A percentile compares a stretch with the other conserved stretches of the same genome.
Evolutionary conservation across 176 grass and related monocot genomes (phyloP).

Genomic region (Saccharum spontaneum): DNA sequence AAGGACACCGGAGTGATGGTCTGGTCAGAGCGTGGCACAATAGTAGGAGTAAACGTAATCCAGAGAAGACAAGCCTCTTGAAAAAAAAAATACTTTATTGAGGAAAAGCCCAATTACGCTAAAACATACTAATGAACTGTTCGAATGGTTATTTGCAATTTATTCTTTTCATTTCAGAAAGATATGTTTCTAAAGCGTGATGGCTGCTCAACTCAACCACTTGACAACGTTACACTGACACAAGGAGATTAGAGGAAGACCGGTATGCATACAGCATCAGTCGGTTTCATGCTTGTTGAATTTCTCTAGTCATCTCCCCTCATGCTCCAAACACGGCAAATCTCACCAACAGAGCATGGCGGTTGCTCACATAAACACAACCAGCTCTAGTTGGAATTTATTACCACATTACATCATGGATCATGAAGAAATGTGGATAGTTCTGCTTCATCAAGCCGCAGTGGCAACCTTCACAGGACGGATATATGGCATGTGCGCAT

Average conservation of each 20-base stretch:
- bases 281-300: not conserved
- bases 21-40: not conserved
- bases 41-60: not conserved
- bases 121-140: not conserved
- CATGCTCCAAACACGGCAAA: slow-evolving; percentile 3
- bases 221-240: not conserved
- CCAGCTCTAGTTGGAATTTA: not conserved
- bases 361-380: not conserved
- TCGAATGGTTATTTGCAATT: not conserved
- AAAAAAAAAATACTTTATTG: not conserved
- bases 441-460: not conserved
- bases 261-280: not conserved
- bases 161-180: not conserved
- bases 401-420: not conserved
- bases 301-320: not conserved
- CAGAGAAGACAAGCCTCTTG: not conserved
- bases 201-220: not conserved
- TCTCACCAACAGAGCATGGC: not conserved
- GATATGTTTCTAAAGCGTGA: not conserved
- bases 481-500: slow-evolving; percentile 13
- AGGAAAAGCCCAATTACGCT: not conserved
- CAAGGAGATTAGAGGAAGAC: not conserved
- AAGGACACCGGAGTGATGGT: not conserved
- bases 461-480: not conserved
- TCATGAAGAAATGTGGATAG: not conserved